These are phyloP conservation scores for Neopestalotiopsis clavispora DNA, from an alignment of 2,329 filamentous ascomycete species.

Conservation along the genomic window DNA sequence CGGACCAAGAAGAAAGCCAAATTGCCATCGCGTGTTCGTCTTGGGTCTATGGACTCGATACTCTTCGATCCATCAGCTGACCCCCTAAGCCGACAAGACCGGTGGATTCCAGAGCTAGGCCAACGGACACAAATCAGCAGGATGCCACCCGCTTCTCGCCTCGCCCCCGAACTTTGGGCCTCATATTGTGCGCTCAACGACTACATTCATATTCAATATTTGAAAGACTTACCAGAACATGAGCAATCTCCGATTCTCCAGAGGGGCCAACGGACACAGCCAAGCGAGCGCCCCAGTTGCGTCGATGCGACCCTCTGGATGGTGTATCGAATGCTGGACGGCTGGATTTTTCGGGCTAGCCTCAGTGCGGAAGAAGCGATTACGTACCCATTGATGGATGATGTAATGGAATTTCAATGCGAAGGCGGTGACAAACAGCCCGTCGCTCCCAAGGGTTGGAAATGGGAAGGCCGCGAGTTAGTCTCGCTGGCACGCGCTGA, in stretches of 20 bases:
- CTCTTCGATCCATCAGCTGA: background rate
- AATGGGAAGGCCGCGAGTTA: constrained; percentile 6
- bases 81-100: constrained; percentile 4
- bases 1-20: background rate
- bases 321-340: constrained; percentile 5
- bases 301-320: constrained; percentile 4
- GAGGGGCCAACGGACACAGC: background rate
- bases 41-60: constrained; percentile 10
- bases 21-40: background rate
- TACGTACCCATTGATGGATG: background rate
- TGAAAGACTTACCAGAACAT: background rate
- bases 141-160: background rate
- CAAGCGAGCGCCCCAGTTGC: background rate
- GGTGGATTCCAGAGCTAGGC: constrained; percentile 7
- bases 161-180: constrained; percentile 3
- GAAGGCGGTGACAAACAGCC: background rate
- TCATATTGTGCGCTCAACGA: constrained; percentile 8
- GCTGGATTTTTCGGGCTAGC: constrained; percentile 6
- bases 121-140: background rate
- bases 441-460: constrained; percentile 3
- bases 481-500: background rate
- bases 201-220: background rate
- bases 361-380: constrained; percentile 1
- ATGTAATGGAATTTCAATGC: constrained; percentile 9
- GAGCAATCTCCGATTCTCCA: background rate